A percentile compares a stretch with the other conserved stretches of the same genome.
Evolutionary conservation across 2,329 filamentous ascomycete genomes (phyloP).

Genomic region (Zymoseptoria ardabiliae): DNA sequence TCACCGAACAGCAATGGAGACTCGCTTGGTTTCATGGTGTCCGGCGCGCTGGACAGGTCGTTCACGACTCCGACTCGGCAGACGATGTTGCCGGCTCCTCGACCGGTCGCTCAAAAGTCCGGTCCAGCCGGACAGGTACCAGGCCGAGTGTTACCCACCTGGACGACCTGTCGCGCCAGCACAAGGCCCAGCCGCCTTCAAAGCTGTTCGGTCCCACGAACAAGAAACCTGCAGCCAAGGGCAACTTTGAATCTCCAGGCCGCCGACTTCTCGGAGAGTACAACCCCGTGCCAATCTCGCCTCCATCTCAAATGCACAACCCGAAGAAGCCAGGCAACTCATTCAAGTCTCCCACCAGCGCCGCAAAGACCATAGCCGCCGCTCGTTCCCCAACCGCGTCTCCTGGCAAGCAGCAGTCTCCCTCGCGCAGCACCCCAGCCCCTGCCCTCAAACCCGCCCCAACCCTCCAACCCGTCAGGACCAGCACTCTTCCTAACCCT

Average conservation of each 20-base stretch:
- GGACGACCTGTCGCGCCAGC: too few species aligned
- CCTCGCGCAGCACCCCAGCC: background rate
- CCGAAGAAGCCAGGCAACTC: background rate
- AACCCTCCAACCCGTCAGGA: background rate
- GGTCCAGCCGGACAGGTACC: too few species aligned
- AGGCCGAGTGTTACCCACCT: too few species aligned
- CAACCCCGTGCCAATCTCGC: background rate
- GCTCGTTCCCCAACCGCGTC: background rate
- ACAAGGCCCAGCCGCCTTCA: too few species aligned
- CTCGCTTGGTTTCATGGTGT: background rate
- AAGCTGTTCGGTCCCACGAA: background rate
- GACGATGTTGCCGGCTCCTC: background rate
- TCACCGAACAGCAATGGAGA: background rate
- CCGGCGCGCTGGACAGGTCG: background rate
- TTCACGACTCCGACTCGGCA: background rate
- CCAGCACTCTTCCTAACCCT: background rate
- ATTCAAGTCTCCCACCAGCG: background rate
- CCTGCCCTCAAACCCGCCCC: background rate
- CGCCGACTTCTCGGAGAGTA: background rate
- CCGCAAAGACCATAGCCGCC: background rate
- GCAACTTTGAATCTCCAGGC: background rate
- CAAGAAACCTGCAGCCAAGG: background rate
- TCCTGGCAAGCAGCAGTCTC: conserved; percentile 1
- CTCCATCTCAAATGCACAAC: background rate
- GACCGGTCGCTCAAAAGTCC: background rate